phyloP scores from a whole-genome alignment of 2,329 filamentous ascomycete species.

The Nannizzia gypsea region DNA sequence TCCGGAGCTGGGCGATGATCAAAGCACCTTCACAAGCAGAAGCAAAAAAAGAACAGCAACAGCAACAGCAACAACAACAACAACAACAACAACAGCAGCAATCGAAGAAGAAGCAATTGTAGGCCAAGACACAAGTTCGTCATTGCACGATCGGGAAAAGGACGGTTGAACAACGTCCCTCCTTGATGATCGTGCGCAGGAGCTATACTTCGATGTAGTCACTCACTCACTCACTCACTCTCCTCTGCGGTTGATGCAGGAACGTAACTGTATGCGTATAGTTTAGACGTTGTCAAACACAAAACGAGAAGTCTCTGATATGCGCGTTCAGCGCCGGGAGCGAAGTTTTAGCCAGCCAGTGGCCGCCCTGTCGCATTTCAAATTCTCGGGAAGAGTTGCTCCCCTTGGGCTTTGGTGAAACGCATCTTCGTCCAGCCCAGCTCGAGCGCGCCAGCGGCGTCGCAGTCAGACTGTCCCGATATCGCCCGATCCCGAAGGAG shows the following conservation, averaged over 20 bases:
- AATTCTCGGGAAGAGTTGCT: neutral
- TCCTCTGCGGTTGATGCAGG: no score
- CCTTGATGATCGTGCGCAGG: neutral
- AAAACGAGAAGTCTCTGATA: neutral
- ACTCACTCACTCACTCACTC: neutral
- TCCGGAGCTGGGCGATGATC: constrained; percentile 76
- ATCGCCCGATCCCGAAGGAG: constrained; percentile 5
- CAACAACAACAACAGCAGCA: neutral
- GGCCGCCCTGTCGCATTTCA: constrained; percentile 1
- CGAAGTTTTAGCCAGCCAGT: neutral
- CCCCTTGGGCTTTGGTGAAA: neutral
- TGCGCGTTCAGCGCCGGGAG: neutral
- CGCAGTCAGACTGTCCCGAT: neutral
- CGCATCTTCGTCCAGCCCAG: constrained; percentile 1
- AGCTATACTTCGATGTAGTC: neutral
- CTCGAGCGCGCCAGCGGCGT: constrained; percentile 1
- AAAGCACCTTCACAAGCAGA: constrained; percentile 40
- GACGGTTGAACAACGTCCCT: neutral
- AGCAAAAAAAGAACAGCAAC: neutral
- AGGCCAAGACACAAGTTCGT: constrained; percentile 4
- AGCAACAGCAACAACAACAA: neutral
- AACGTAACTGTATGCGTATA: neutral
- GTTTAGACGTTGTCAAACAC: neutral
- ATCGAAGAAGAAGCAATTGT: neutral
- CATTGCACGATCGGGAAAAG: constrained; percentile 1